A percentile compares a stretch with the other conserved stretches of the same genome.
Conservation (phyloP, 2,329 filamentous ascomycete genomes). For the Botrytis aclada region DNA sequence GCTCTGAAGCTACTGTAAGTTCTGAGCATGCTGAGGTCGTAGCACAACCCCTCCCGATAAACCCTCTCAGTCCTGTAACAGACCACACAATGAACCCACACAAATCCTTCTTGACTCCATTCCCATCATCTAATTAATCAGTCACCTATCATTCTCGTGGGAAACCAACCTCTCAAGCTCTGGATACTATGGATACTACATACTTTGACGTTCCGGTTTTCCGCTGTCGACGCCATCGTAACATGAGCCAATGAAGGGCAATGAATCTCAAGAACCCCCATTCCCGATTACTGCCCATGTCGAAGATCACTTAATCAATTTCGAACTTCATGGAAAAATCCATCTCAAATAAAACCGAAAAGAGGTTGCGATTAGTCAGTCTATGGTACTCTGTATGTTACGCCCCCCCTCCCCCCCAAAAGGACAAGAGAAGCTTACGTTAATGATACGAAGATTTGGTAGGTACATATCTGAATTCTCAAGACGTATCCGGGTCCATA, state of each 20-base stretch:
- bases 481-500: background rate
- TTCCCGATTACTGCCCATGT: background rate
- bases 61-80: conserved; percentile 1
- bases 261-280: background rate
- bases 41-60: background rate
- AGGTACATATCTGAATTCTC: background rate
- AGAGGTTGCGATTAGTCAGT: background rate
- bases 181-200: background rate
- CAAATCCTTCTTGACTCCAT: conserved; percentile 3
- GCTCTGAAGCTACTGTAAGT: background rate
- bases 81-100: conserved; percentile 3
- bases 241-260: conserved; percentile 3
- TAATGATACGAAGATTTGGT: background rate
- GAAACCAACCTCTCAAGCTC: background rate
- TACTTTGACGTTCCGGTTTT: background rate
- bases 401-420: background rate
- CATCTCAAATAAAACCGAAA: background rate
- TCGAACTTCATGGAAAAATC: background rate
- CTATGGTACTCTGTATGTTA: background rate
- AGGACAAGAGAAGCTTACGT: background rate
- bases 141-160: background rate
- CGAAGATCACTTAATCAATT: conserved; percentile 9
- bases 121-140: background rate
- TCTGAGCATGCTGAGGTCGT: background rate
- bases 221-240: conserved; percentile 5